Evolutionary conservation across 2,329 filamentous ascomycete genomes (phyloP).

Genomic region (Hypoxylon rubiginosum): DNA sequence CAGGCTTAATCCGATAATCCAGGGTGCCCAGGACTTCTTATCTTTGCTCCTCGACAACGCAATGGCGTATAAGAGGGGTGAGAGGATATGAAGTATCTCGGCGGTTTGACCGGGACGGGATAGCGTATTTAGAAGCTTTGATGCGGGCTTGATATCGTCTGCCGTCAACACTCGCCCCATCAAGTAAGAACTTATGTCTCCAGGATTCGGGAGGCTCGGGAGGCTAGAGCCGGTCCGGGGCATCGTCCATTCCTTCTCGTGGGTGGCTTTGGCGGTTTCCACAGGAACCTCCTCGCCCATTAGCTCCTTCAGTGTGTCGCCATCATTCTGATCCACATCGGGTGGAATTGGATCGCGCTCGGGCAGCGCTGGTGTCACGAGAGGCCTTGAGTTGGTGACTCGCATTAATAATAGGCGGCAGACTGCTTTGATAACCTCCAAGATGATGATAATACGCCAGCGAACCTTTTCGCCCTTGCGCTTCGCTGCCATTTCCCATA

Average conservation of each 20-base stretch:
- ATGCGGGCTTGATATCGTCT: constrained; percentile 95
- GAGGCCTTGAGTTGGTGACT: constrained; percentile 84
- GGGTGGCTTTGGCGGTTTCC: constrained; percentile 63
- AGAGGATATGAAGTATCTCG: constrained; percentile 91
- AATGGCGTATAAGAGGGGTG: constrained; percentile 87
- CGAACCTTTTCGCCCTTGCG: constrained; percentile 82
- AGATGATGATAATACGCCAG: constrained; percentile 87
- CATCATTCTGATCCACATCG: constrained; percentile 66
- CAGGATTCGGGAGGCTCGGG: constrained; percentile 82
- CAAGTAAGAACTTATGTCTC: constrained; percentile 88
- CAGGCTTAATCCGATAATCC: constrained; percentile 86
- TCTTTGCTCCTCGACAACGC: constrained; percentile 81
- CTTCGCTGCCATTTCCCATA: constrained; percentile 98
- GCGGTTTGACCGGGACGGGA: constrained; percentile 81
- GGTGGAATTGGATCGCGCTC: constrained; percentile 83
- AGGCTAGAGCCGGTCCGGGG: constrained; percentile 91
- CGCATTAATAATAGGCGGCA: constrained; percentile 85
- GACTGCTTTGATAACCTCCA: constrained; percentile 88
- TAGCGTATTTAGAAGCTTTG: constrained; percentile 85
- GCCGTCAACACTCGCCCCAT: constrained; percentile 91
- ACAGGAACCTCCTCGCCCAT: constrained; percentile 55
- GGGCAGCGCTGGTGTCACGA: constrained; percentile 86
- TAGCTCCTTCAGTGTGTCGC: constrained; percentile 53
- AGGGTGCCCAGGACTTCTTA: constrained; percentile 89
- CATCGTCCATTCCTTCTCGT: constrained; percentile 84